These are phyloP conservation scores for Setaria viridis DNA, from an alignment of 202 grass and related monocot genomes.

Conservation along the genomic window DNA sequence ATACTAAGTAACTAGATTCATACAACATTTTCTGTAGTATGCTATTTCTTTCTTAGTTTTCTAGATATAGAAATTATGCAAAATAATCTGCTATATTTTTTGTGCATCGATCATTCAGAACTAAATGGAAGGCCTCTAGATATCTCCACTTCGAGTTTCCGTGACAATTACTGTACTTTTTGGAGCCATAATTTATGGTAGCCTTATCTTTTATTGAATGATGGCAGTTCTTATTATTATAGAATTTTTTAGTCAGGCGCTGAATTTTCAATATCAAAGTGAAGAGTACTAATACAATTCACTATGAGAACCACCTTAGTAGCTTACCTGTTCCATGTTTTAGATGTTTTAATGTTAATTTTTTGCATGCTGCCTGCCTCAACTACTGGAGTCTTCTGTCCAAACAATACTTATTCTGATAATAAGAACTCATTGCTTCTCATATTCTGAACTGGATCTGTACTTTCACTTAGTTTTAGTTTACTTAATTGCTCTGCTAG, in stretches of 20 bases:
- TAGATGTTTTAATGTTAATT: not conserved
- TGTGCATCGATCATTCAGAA: no score
- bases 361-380: slow-evolving; percentile 5
- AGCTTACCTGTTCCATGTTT: not conserved
- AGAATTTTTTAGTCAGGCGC: not conserved
- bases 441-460: not conserved
- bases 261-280: not conserved
- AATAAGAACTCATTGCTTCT: not conserved
- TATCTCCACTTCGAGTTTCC: not conserved
- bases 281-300: not conserved
- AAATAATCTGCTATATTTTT: not conserved
- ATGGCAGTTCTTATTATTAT: slow-evolving; percentile 4
- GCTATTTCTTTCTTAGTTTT: not conserved
- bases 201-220: not conserved
- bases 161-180: not conserved
- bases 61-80: not conserved
- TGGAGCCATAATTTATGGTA: not conserved
- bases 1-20: not conserved
- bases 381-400: slow-evolving; percentile 11
- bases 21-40: not conserved
- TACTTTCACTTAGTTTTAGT: not conserved
- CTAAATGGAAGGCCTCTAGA: not conserved
- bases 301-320: slow-evolving; percentile 4
- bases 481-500: slow-evolving; percentile 23
- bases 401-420: slow-evolving; percentile 16